Conservation (phyloP, 31 red algal species). For the Asparagopsis taxiformis region DNA sequence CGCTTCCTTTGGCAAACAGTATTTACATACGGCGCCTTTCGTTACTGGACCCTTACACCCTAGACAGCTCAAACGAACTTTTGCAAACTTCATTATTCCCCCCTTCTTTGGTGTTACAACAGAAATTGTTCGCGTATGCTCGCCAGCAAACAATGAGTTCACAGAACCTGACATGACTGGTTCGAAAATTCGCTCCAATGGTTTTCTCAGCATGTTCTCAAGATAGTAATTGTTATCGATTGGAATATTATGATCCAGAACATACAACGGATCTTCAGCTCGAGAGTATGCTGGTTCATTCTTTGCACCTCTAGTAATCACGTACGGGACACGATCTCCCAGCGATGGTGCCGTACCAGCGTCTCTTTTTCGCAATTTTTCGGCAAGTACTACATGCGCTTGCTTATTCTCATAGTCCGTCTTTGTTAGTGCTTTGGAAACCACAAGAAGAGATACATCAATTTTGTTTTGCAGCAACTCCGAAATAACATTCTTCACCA, state of each 20-base stretch:
- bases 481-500: constrained; percentile 87
- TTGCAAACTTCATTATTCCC: constrained; percentile 90
- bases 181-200: constrained; percentile 97
- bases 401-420: constrained; percentile 96
- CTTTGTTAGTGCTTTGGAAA: constrained; percentile 91
- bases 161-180: constrained; percentile 77
- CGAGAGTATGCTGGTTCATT: constrained; percentile 83
- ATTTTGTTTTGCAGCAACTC: constrained; percentile 98
- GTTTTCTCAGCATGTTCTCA: constrained; percentile 98
- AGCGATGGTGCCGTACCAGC: constrained; percentile 91
- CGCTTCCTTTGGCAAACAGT: constrained; percentile 72
- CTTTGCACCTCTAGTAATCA: constrained; percentile 85
- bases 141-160: constrained; percentile 82
- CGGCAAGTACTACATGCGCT: constrained; percentile 90
- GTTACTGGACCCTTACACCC: constrained; percentile 80
- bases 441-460: constrained; percentile 97
- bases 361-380: constrained; percentile 87
- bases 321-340: constrained; percentile 98
- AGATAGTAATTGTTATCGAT: constrained; percentile 98
- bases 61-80: constrained; percentile 76
- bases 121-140: constrained; percentile 88
- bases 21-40: constrained; percentile 71
- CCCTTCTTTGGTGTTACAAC: constrained; percentile 88
- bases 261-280: constrained; percentile 98
- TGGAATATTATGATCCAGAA: constrained; percentile 89